Evolutionary conservation across 2,329 filamentous ascomycete species (phyloP), one percentile per base, ranked within the genome.

Genomic region (Xylariaceae sp.): DNA sequence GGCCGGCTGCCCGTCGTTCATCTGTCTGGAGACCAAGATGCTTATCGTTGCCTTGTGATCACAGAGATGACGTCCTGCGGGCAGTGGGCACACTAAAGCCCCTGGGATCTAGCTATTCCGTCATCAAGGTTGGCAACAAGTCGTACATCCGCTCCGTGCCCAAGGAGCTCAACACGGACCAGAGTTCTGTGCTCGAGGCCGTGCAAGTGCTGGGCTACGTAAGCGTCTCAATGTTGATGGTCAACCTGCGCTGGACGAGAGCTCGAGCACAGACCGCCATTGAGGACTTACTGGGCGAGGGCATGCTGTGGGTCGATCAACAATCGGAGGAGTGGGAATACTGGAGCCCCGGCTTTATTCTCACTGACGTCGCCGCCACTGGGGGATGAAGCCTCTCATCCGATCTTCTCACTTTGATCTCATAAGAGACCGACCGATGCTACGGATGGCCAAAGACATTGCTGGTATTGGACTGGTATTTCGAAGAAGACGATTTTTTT

Each of bases 111-210:
- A 86, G 88, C 13, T 95, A 94, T 60, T 82, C 79, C 17, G 80
- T 94, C 37, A 72, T 94, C 43, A 78, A 72, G 35, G 84, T 98
- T 40, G 92, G 92, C 6, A 78, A 78, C 44, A 84, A 83, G 52
- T 76, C 83, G 41, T 92, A 94, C 61, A 90, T 98, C 35, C 77
- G 92, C 18, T 94, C 87, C 3, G 80, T 98, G 25, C 92, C 92
- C 2, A 92, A 93, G 57, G 92, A 98, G 62, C 72, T 98, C 42
- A 95, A 94, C 57, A 89, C 78, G 11, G 92, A 98, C 57, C 92
- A 98, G 65, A 85, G 84, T 31, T 85, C 82, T 2, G 90, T 94
- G 10, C 72, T 98, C 5, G 92, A 96, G 65, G 89, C 84, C 1
- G 86, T 87, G 6, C 87, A 95, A 59, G 69, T 95, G 8, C 67